phyloP scores from a whole-genome alignment of 129 eudicot species.

The Mikania micrantha region DNA sequence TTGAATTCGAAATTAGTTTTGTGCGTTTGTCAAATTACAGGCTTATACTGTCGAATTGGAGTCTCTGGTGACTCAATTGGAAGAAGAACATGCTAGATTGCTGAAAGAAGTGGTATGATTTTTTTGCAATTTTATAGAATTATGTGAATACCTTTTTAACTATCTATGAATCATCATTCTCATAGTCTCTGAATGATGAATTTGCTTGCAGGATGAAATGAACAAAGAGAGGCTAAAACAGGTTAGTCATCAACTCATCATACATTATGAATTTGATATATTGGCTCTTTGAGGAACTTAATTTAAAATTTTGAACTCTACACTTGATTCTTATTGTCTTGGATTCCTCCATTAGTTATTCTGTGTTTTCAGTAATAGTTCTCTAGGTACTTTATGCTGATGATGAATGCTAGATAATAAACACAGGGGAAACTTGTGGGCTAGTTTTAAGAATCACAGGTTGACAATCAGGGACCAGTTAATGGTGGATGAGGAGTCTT shows the following conservation, averaged over 20 bases:
- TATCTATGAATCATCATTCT: not conserved
- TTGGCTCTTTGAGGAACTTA: not conserved
- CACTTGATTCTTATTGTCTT: not conserved
- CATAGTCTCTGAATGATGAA: not conserved
- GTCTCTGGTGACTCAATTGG: constrained; percentile 65
- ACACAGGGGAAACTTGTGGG: not conserved
- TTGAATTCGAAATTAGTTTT: not conserved
- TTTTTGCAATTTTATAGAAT: not conserved
- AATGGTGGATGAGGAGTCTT: constrained; percentile 12
- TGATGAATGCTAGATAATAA: not conserved
- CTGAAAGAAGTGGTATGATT: constrained; percentile 61
- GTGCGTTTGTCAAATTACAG: constrained; percentile 13
- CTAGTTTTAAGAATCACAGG: constrained; percentile 6
- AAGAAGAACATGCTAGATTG: constrained; percentile 77
- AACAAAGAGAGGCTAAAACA: constrained; percentile 58
- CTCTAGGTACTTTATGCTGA: constrained; percentile 13
- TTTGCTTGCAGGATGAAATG: constrained; percentile 57
- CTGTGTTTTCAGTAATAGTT: not conserved
- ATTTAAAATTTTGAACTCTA: not conserved
- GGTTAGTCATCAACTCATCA: constrained; percentile 37
- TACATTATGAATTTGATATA: constrained; percentile 2
- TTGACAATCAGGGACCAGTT: not conserved
- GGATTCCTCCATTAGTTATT: not conserved
- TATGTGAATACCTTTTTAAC: not conserved
- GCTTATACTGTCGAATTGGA: constrained; percentile 81